A percentile compares a stretch with the other conserved stretches of the same genome.
These are phyloP conservation scores for Debaryomyces hansenii DNA, from an alignment of 805 yeast species.

Conservation along the genomic window DNA sequence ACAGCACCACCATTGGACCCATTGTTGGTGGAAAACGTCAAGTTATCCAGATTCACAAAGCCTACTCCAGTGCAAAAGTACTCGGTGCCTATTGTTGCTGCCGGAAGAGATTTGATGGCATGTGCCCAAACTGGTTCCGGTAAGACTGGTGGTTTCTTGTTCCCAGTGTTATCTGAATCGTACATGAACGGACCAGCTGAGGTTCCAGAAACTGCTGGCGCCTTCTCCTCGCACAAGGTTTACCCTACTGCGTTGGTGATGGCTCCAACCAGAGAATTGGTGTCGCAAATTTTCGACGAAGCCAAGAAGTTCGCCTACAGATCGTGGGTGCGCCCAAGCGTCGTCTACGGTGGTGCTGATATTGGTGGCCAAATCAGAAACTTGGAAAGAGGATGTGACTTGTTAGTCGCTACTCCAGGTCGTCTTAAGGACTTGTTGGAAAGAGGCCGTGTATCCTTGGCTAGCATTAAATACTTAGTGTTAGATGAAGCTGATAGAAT, in stretches of 20 bases:
- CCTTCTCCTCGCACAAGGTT: slow-evolving; percentile 71
- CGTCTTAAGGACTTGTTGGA: slow-evolving; percentile 94
- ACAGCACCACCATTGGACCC: slow-evolving; percentile 90
- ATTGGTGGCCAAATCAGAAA: slow-evolving; percentile 83
- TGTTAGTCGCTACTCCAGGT: slow-evolving; percentile 98
- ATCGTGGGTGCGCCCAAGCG: slow-evolving; percentile 97
- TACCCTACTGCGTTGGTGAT: slow-evolving; percentile 92
- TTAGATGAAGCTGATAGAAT: slow-evolving; percentile 99
- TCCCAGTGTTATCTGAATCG: slow-evolving; percentile 94
- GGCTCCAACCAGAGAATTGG: slow-evolving; percentile 99
- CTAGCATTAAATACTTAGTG: slow-evolving; percentile 88
- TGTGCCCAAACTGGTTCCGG: slow-evolving; percentile 99
- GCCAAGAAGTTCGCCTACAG: slow-evolving; percentile 94
- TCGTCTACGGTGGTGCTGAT: slow-evolving; percentile 98
- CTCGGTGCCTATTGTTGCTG: slow-evolving; percentile 88
- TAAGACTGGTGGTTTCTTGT: slow-evolving; percentile 98
- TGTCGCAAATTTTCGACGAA: slow-evolving; percentile 94
- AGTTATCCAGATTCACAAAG: slow-evolving; percentile 83
- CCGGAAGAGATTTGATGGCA: slow-evolving; percentile 91
- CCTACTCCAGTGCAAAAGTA: slow-evolving; percentile 97
- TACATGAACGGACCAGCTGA: slow-evolving; percentile 84
- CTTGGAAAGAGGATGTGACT: slow-evolving; percentile 90
- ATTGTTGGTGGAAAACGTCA: slow-evolving; percentile 82
- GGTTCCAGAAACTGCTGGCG: slow-evolving; percentile 45
- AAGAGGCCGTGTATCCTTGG: slow-evolving; percentile 89